phyloP scores from a whole-genome alignment of 2,329 filamentous ascomycete species.

The Orbilia ellipsospora region DNA sequence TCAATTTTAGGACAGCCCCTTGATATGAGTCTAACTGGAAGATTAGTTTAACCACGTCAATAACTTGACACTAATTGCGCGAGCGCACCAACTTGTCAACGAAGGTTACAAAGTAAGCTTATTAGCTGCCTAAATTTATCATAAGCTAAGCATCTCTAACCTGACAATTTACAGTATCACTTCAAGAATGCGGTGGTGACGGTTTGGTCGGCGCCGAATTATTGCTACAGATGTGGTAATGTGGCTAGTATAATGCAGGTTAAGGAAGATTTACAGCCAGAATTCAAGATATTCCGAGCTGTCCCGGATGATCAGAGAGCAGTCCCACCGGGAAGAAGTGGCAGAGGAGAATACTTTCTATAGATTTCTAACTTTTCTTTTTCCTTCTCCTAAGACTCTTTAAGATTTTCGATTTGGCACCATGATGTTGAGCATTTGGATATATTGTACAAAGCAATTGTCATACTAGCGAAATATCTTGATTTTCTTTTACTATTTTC shows the following conservation, averaged over 20 bases:
- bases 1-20: constrained; percentile 28
- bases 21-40: not conserved
- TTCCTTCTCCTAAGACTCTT: not conserved
- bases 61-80: constrained; percentile 75
- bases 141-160: not conserved
- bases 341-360: constrained; percentile 77
- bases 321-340: constrained; percentile 76
- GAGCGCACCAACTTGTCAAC: constrained; percentile 79
- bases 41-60: constrained; percentile 78
- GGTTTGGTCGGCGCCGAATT: constrained; percentile 70
- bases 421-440: constrained; percentile 28
- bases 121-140: not conserved
- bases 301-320: constrained; percentile 87
- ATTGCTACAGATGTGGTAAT: constrained; percentile 67
- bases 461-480: constrained; percentile 39
- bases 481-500: not conserved
- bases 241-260: constrained; percentile 88
- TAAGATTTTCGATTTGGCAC: constrained; percentile 1
- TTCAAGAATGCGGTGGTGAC: constrained; percentile 93
- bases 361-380: constrained; percentile 60
- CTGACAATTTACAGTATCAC: constrained; percentile 73
- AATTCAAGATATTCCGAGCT: constrained; percentile 91
- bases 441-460: constrained; percentile 45
- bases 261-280: constrained; percentile 82
- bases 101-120: constrained; percentile 75